Evolutionary conservation across 805 yeast species (phyloP), one percentile per base, ranked within the genome.

Genomic region (Dipodascopsis uninucleata): DNA sequence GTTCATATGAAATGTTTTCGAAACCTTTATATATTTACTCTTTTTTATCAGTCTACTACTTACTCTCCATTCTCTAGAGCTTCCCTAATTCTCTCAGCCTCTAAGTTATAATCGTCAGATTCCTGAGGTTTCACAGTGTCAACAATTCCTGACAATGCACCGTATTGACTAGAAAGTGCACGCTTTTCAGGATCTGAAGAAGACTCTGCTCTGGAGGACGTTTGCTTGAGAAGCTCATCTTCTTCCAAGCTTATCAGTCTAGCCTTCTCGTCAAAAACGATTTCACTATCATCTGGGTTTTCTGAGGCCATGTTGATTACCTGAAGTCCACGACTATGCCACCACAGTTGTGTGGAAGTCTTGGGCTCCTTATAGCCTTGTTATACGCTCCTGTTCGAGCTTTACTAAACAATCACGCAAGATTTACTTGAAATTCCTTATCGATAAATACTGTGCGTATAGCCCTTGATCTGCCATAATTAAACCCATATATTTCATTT

Each of bases 11-110:
- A n/a, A n/a, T n/a, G n/a, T n/a, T n/a, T n/a, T n/a, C n/a, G n/a
- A n/a, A n/a, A n/a, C n/a, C n/a, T n/a, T n/a, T 31, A 3, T 24
- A 22, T 26, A 36, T 20, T 18, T 31, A 14, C 29, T 14, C 39
- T 22, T 20, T 16, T 8, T 23, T 10, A 12, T 18, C 14, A 16
- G 25, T 8, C 18, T 10, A 24, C 17, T 4, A 31, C 45, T 12
- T 43, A 47, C 52, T 48, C 42, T 8, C 52, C 52, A 20, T 48
- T 48, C 16, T 37, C 34, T 25, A 43, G 24, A 40, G 43, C 39
- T 23, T 26, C 39, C 6, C 29, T 39, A 28, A 48, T 48, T 16
- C 38, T 28, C 20, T 45, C 49, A n/a, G 48, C 52, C 16, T 40
- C 40, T 24, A 41, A 40, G 2, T 39, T 43, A 25, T 48, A 44